Base-by-base conservation (phyloP, 2,329 filamentous ascomycete species). In the Fusarium bulbicola region DNA sequence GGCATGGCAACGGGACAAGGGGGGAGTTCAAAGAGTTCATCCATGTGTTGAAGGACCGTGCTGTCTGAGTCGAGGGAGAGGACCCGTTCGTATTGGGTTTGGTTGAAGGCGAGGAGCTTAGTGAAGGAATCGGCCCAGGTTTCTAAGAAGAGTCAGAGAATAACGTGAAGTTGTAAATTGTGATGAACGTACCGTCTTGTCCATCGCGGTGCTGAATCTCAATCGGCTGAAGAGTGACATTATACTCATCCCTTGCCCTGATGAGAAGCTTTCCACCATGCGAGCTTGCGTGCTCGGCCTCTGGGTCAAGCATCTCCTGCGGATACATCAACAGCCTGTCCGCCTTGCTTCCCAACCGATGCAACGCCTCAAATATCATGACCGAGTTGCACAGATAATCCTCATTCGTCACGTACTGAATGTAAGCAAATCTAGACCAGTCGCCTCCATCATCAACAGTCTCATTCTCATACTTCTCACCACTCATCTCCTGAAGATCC, bases 11-110 rank as follows among this genome's bases (percentile, higher is more conserved):
- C 86, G 6, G 87, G 84, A 3, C 88, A 86, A 2, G 84, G 80
- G 0, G 92, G 92, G 3, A 92, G 84, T 32, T 91, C 86, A 82
- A 94, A 94, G 3, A 94, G 86, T 69, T 93, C 91, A 76, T 94
- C 92, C 85, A 94, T 87, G 42, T 85, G 82, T 66, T 90, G 84
- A 8, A 92, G 85, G 7, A 94, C 81, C 3, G 88, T 88, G 28
- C 89, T 85, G 76, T 94, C 92, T n/a, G 90, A 91, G 79, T 93
- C 85, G 15, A 86, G 80, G 62, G 90, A 88, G 20, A 84, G 74
- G 8, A 87, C 83, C 1, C 81, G 75, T 1, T 72, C 62, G 64
- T 93, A 93, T 70, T 90, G 86, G 9, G 88, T 89, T 63, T 92
- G 89, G 67, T 91, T 91, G 79, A 93, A 93, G 16, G 90, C 89